These are phyloP conservation scores for Lepraria neglecta DNA, from an alignment of 495 filamentous ascomycete genomes.

Conservation along the genomic window DNA sequence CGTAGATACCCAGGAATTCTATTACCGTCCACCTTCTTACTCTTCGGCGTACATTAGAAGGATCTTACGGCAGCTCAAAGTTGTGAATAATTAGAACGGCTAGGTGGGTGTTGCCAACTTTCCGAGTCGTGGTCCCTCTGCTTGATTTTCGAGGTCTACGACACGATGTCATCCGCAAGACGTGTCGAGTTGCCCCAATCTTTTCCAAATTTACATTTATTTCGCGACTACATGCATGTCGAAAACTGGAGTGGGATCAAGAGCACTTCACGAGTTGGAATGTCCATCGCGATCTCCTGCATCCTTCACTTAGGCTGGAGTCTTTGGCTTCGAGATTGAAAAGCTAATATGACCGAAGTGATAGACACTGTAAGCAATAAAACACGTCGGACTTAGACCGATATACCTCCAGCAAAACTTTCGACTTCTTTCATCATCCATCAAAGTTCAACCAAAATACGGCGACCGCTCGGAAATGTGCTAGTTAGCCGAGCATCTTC, in stretches of 20 bases:
- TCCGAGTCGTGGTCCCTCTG: background rate
- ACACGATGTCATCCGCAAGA: background rate
- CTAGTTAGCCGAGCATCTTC: background rate
- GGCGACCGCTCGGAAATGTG: background rate
- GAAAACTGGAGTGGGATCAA: too few relatives aligned
- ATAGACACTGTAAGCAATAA: conserved; percentile 11
- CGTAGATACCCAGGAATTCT: conserved; percentile 14
- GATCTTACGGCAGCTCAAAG: background rate
- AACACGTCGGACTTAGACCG: background rate
- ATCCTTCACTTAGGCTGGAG: too few relatives aligned
- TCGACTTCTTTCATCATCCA: background rate
- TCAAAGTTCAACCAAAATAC: background rate
- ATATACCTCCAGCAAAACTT: background rate
- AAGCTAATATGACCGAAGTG: conserved; percentile 10
- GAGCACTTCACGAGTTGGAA: too few relatives aligned
- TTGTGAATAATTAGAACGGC: conserved; percentile 18
- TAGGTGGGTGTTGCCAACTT: conserved; percentile 12
- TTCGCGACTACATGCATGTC: background rate
- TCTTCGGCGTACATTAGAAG: conserved; percentile 7
- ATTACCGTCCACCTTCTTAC: background rate
- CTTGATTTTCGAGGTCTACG: background rate
- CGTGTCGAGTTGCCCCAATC: background rate
- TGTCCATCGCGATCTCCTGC: too few relatives aligned
- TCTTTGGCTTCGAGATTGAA: background rate
- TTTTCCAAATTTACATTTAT: too few relatives aligned